Percentiles rank a stretch among this genome's conserved stretches.
These are phyloP conservation scores for Colletotrichum sp. DNA, from an alignment of 2,329 filamentous ascomycete genomes.

Conservation along the genomic window DNA sequence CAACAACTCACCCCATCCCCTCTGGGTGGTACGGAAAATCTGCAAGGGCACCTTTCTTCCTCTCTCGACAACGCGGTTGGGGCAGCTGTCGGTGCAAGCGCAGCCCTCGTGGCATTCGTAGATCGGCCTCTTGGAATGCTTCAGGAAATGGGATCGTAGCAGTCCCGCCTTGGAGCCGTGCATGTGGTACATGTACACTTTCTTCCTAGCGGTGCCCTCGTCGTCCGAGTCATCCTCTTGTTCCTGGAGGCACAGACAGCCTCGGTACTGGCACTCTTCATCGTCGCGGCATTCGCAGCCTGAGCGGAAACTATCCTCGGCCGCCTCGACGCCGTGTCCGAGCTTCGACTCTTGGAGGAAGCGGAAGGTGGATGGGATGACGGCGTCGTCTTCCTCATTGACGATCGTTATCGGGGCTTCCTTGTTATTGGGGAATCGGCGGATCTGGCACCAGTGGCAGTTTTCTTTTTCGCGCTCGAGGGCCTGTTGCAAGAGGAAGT, in stretches of 20 bases:
- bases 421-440: conserved; percentile 54
- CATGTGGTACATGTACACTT: conserved; percentile 68
- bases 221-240: conserved; percentile 57
- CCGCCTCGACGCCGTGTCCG: conserved; percentile 62
- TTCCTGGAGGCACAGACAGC: conserved; percentile 74
- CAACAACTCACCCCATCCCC: conserved; percentile 72
- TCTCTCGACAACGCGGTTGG: conserved; percentile 78
- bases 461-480: conserved; percentile 40
- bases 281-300: conserved; percentile 72
- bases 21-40: conserved; percentile 75
- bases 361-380: conserved; percentile 66
- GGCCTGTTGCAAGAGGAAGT: conserved; percentile 29
- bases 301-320: conserved; percentile 65
- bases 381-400: conserved; percentile 64
- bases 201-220: conserved; percentile 8
- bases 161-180: conserved; percentile 57
- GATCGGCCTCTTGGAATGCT: conserved; percentile 64
- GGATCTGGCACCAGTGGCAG: conserved; percentile 70
- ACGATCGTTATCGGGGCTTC: conserved; percentile 64
- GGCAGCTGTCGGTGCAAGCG: conserved; percentile 67
- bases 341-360: conserved; percentile 72
- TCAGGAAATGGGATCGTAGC: conserved; percentile 56
- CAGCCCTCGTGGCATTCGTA: conserved; percentile 83
- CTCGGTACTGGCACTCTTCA: conserved; percentile 69
- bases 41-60: conserved; percentile 74